These are phyloP conservation scores for Globisporangium uncinulatum DNA, from an alignment of 352 stramenopile genomes.

Conservation along the genomic window DNA sequence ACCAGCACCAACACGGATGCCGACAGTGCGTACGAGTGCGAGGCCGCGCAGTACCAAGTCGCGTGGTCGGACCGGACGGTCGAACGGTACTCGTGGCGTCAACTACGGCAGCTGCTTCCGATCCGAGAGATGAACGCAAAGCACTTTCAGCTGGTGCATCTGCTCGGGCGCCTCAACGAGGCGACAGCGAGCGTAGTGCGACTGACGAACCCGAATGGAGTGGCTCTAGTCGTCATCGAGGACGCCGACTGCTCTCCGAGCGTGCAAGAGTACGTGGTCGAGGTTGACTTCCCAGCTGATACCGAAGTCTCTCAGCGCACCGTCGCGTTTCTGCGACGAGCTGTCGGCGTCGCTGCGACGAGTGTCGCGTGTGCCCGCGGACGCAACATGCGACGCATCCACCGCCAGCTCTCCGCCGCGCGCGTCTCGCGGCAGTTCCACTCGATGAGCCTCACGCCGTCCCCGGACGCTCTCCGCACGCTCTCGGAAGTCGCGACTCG, in stretches of 20 bases:
- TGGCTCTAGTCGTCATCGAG: constrained; percentile 26
- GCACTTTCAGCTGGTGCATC: constrained; percentile 50
- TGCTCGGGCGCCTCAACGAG: constrained; percentile 17
- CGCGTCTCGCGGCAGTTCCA: constrained; percentile 20
- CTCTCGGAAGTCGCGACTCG: constrained; percentile 33
- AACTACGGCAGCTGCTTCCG: constrained; percentile 48
- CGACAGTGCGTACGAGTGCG: constrained; percentile 15
- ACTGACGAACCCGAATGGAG: constrained; percentile 21
- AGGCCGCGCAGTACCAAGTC: constrained; percentile 43
- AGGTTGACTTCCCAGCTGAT: constrained; percentile 27
- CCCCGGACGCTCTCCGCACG: constrained; percentile 36
- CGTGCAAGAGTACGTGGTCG: constrained; percentile 29
- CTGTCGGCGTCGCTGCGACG: constrained; percentile 30
- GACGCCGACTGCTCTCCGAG: constrained; percentile 16
- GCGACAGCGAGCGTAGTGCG: not conserved
- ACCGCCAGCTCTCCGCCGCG: constrained; percentile 22
- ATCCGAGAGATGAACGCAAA: constrained; percentile 65
- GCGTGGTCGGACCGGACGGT: constrained; percentile 43
- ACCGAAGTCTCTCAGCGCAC: constrained; percentile 7
- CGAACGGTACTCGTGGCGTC: constrained; percentile 39
- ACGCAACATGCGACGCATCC: constrained; percentile 28
- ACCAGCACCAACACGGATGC: not conserved
- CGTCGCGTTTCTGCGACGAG: constrained; percentile 25
- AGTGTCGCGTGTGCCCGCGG: constrained; percentile 48
- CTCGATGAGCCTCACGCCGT: constrained; percentile 47